Evolutionary conservation across 139 green algal species (phyloP).

Genomic region (Zygnema cylindricum): DNA sequence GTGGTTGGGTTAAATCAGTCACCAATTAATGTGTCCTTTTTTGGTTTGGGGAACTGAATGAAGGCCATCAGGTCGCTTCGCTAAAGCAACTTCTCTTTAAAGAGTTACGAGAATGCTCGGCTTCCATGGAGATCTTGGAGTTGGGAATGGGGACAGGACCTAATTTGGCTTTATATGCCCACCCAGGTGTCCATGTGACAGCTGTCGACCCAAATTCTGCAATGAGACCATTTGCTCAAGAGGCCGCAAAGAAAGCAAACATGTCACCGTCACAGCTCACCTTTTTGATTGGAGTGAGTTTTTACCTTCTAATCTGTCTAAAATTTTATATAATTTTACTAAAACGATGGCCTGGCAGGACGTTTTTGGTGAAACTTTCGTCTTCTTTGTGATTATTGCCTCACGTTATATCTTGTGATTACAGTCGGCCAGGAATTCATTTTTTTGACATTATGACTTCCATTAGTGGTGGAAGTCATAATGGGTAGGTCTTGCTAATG

Average conservation of each 20-base stretch:
- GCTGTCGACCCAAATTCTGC: slow-evolving; percentile 55
- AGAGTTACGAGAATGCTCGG: not conserved
- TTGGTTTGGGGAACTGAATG: not conserved
- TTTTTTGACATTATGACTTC: no score
- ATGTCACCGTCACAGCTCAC: not conserved
- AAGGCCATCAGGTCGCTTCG: not conserved
- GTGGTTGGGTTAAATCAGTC: not conserved
- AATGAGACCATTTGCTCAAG: slow-evolving; percentile 33
- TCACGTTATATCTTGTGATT: no score
- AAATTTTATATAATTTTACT: no score
- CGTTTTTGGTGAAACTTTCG: no score
- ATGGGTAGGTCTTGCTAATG: no score
- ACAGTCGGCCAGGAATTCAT: no score
- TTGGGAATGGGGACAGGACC: slow-evolving; percentile 53
- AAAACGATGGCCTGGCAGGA: no score
- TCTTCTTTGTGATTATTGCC: no score
- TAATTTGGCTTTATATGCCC: slow-evolving; percentile 52
- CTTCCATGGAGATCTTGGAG: slow-evolving; percentile 45
- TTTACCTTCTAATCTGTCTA: no score
- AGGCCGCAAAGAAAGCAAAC: not conserved
- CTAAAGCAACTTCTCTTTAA: not conserved
- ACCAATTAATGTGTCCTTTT: not conserved
- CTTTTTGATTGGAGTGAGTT: slow-evolving; percentile 32
- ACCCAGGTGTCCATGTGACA: slow-evolving; percentile 1
- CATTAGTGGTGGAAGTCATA: no score